These are phyloP conservation scores for Trypanosoma caninum DNA, from an alignment of 208 protist species.

Conservation along the genomic window DNA sequence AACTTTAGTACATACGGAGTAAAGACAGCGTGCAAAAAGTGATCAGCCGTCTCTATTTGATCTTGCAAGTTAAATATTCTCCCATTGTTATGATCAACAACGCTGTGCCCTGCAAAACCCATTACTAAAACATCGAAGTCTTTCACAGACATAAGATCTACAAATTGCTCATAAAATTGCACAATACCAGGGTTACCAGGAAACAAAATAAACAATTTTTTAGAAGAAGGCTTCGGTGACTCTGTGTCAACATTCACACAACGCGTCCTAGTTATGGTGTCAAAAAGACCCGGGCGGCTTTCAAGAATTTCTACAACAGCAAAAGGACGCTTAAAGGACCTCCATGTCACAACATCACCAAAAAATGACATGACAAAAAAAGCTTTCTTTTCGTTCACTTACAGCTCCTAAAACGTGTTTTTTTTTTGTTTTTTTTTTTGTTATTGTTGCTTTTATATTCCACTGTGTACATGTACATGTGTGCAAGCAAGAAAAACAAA, in stretches of 20 bases:
- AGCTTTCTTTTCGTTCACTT: no score
- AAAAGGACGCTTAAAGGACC: conserved; percentile 17
- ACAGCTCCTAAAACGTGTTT: no score
- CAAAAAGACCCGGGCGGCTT: conserved; percentile 48
- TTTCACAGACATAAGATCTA: conserved; percentile 17
- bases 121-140: conserved; percentile 69
- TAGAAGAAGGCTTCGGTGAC: conserved; percentile 18
- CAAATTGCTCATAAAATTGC: conserved; percentile 63
- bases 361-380: conserved; percentile 8
- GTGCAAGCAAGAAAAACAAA: no score
- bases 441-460: no score
- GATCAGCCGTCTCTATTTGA: conserved; percentile 58
- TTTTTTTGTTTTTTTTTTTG: background rate
- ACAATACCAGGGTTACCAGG: conserved; percentile 71
- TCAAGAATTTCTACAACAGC: conserved; percentile 62
- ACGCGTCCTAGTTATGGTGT: conserved; percentile 5
- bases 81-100: conserved; percentile 51
- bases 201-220: conserved; percentile 64
- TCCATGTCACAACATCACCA: conserved; percentile 31
- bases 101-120: conserved; percentile 69
- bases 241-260: background rate
- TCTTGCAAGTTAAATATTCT: conserved; percentile 64
- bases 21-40: conserved; percentile 31
- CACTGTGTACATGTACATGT: no score
- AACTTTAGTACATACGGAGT: conserved; percentile 4